phyloP scores from a whole-genome alignment of 2,329 filamentous ascomycete species.

The Ophiostoma perfectum region DNA sequence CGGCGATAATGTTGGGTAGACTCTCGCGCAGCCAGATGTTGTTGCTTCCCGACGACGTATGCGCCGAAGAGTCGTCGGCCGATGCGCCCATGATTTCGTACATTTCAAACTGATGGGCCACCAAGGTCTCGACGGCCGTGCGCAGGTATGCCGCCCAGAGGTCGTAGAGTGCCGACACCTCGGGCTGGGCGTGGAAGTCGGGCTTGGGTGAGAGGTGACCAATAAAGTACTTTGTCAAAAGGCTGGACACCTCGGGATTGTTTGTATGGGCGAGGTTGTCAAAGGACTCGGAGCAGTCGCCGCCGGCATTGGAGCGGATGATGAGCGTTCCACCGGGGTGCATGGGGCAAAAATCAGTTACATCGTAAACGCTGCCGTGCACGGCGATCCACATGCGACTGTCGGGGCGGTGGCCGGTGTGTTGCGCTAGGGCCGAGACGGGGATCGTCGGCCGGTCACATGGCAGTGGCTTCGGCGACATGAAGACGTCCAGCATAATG shows the following conservation, averaged over 20 bases:
- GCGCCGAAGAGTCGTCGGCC: slow-evolving; percentile 30
- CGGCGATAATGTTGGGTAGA: slow-evolving; percentile 45
- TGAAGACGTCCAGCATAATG: slow-evolving; percentile 54
- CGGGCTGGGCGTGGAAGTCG: slow-evolving; percentile 40
- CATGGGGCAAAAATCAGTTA: slow-evolving; percentile 50
- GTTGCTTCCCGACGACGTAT: slow-evolving; percentile 35
- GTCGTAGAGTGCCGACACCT: slow-evolving; percentile 44
- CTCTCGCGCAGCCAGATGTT: slow-evolving; percentile 44
- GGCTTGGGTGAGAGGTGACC: slow-evolving; percentile 47
- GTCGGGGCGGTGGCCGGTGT: slow-evolving; percentile 46
- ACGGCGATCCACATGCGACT: slow-evolving; percentile 48
- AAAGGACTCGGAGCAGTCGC: slow-evolving; percentile 49
- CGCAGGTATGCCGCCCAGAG: slow-evolving; percentile 47
- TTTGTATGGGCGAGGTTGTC: slow-evolving; percentile 51
- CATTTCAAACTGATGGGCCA: slow-evolving; percentile 50
- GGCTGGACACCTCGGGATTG: slow-evolving; percentile 49
- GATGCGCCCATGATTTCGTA: slow-evolving; percentile 43
- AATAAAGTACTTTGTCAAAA: slow-evolving; percentile 51
- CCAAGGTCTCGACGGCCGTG: slow-evolving; percentile 46
- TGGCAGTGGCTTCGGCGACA: slow-evolving; percentile 49
- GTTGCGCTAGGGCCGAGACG: slow-evolving; percentile 43
- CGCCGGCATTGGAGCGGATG: slow-evolving; percentile 50
- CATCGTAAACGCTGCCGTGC: slow-evolving; percentile 49
- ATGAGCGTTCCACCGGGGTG: slow-evolving; percentile 50
- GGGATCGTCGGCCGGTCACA: slow-evolving; percentile 48